Conservation (phyloP, 1,284 basidiomycete genomes). For the Sphagnurus paluster region DNA sequence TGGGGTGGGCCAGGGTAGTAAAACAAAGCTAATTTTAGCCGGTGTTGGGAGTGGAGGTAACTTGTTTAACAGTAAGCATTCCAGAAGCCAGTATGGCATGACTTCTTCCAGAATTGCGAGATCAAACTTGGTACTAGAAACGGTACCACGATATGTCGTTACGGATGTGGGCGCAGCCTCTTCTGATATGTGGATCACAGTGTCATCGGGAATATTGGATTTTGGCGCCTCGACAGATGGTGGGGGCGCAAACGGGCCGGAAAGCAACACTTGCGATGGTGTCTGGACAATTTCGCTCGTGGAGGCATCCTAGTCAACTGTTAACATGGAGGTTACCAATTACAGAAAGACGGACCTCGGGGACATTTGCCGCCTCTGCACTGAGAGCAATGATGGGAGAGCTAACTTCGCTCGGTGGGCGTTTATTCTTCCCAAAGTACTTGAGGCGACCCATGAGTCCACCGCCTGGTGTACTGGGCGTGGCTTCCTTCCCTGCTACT, state of each 20-base stretch:
- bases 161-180: slow-evolving; percentile 80
- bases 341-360: slow-evolving; percentile 32
- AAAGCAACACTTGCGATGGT: slow-evolving; percentile 66
- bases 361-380: slow-evolving; percentile 24
- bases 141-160: slow-evolving; percentile 75
- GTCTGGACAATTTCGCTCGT: slow-evolving; percentile 39
- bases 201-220: slow-evolving; percentile 61
- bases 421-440: slow-evolving; percentile 68
- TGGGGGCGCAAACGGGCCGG: slow-evolving; percentile 71
- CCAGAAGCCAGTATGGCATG: slow-evolving; percentile 87
- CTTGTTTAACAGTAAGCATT: slow-evolving; percentile 80
- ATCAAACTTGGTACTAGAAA: slow-evolving; percentile 61
- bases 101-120: slow-evolving; percentile 69
- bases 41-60: slow-evolving; percentile 43
- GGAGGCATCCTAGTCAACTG: slow-evolving; percentile 1
- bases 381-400: slow-evolving; percentile 22
- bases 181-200: slow-evolving; percentile 80
- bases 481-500: slow-evolving; percentile 40
- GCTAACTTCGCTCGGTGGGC: slow-evolving; percentile 36
- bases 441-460: slow-evolving; percentile 80
- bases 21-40: slow-evolving; percentile 84
- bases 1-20: slow-evolving; percentile 74
- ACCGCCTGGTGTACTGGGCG: slow-evolving; percentile 56
- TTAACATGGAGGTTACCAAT: slow-evolving; percentile 3
- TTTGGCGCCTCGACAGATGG: slow-evolving; percentile 72